Conservation (phyloP, 2,329 filamentous ascomycete species). For the Ophiostoma angusticollis region DNA sequence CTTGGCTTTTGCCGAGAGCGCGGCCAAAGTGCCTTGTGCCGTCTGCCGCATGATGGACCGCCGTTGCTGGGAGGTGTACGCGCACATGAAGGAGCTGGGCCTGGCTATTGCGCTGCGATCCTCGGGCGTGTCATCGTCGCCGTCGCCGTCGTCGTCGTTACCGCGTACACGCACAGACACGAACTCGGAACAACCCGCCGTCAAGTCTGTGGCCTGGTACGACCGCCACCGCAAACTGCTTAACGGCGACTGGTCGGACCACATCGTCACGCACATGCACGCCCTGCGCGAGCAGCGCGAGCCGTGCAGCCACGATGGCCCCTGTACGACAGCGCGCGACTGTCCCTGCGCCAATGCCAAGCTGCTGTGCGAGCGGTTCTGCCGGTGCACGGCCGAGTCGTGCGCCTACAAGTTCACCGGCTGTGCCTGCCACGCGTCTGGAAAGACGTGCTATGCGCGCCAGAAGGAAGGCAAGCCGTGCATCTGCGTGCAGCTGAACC, state of each 20-base stretch:
- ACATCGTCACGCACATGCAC: conserved; percentile 41
- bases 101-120: conserved; percentile 21
- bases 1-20: conserved; percentile 29
- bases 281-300: conserved; percentile 45
- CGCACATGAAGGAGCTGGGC: conserved; percentile 28
- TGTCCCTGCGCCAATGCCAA: conserved; percentile 51
- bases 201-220: conserved; percentile 40
- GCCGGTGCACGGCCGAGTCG: conserved; percentile 44
- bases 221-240: conserved; percentile 43
- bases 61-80: conserved; percentile 38
- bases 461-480: conserved; percentile 47
- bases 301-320: conserved; percentile 57
- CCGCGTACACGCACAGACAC: too few relatives aligned
- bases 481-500: conserved; percentile 57
- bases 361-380: conserved; percentile 62
- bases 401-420: conserved; percentile 55
- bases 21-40: conserved; percentile 34
- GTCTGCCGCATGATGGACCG: conserved; percentile 37
- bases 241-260: conserved; percentile 41
- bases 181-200: too few relatives aligned
- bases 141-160: too few relatives aligned
- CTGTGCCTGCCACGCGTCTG: conserved; percentile 47
- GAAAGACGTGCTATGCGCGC: conserved; percentile 44
- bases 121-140: too few relatives aligned
- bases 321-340: conserved; percentile 41